Percentiles rank a stretch among this genome's conserved stretches.
phyloP scores from a whole-genome alignment of 352 stramenopile species.

The Aphanomyces euteiches region DNA sequence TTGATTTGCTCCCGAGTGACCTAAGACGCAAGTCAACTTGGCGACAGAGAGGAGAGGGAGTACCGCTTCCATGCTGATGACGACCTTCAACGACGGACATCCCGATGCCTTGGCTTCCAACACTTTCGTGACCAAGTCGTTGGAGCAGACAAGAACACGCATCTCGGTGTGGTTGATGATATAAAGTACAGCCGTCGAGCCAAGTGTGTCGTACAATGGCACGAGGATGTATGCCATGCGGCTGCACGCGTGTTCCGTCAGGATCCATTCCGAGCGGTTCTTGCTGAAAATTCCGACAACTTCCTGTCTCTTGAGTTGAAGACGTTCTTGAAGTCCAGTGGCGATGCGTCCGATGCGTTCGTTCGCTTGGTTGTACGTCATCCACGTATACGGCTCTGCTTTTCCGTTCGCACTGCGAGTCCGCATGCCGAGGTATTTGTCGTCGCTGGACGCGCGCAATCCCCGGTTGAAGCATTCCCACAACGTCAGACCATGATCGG shows the following conservation, averaged over 20 bases:
- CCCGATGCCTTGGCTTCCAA: conserved; percentile 46
- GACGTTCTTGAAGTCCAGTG: conserved; percentile 29
- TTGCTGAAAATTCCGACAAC: conserved; percentile 60
- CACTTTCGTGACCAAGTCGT: conserved; percentile 56
- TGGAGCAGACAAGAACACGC: conserved; percentile 50
- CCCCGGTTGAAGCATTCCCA: too few species aligned
- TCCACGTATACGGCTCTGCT: conserved; percentile 32
- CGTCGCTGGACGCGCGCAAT: neutral
- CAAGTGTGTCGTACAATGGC: conserved; percentile 56
- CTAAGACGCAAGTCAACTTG: too few species aligned
- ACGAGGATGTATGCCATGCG: conserved; percentile 58
- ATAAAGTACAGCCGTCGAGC: conserved; percentile 54
- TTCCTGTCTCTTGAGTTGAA: conserved; percentile 39
- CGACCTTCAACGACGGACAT: conserved; percentile 50
- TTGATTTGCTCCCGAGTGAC: too few species aligned
- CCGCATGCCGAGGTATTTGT: conserved; percentile 22
- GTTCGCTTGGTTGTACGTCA: conserved; percentile 30
- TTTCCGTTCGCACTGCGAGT: conserved; percentile 27
- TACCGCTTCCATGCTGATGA: conserved; percentile 29
- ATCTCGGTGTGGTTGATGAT: conserved; percentile 76
- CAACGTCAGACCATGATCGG: too few species aligned
- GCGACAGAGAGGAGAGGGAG: too few species aligned
- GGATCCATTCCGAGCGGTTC: conserved; percentile 67
- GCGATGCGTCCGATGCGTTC: conserved; percentile 25
- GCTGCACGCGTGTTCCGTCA: conserved; percentile 52